A percentile compares a stretch with the other conserved stretches of the same genome.
Evolutionary conservation across 2,329 filamentous ascomycete genomes (phyloP).

Genomic region (Shiraia bambusicola): DNA sequence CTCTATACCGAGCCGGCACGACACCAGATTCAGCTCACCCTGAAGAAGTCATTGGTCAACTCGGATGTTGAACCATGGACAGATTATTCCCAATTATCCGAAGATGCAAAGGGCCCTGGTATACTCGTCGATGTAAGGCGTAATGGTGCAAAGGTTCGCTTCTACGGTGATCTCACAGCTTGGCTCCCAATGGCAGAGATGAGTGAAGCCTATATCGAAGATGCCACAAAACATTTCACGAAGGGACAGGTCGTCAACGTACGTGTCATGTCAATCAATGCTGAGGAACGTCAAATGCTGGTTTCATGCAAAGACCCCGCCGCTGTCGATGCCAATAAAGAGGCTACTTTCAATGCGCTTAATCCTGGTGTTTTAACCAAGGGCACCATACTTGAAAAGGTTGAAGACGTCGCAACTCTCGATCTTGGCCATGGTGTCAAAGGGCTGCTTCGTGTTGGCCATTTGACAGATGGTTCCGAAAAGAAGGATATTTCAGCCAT

Average conservation of each 20-base stretch:
- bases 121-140: constrained; percentile 80
- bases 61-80: constrained; percentile 80
- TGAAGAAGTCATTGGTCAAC: constrained; percentile 94
- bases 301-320: constrained; percentile 92
- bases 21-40: constrained; percentile 78
- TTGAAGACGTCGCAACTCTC: constrained; percentile 55
- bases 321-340: constrained; percentile 75
- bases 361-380: constrained; percentile 73
- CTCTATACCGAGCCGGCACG: constrained; percentile 75
- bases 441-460: constrained; percentile 72
- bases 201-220: constrained; percentile 93
- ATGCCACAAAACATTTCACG: constrained; percentile 86
- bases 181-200: constrained; percentile 95
- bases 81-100: constrained; percentile 70
- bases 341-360: constrained; percentile 69
- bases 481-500: constrained; percentile 76
- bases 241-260: constrained; percentile 89
- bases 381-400: constrained; percentile 62
- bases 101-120: constrained; percentile 78
- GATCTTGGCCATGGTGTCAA: constrained; percentile 77
- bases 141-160: constrained; percentile 85
- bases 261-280: constrained; percentile 78
- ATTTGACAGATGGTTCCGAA: constrained; percentile 80
- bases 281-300: constrained; percentile 69
- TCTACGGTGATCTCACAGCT: constrained; percentile 79